Evolutionary conservation across 805 yeast species (phyloP).

Genomic region (Saturnispora silvae): DNA sequence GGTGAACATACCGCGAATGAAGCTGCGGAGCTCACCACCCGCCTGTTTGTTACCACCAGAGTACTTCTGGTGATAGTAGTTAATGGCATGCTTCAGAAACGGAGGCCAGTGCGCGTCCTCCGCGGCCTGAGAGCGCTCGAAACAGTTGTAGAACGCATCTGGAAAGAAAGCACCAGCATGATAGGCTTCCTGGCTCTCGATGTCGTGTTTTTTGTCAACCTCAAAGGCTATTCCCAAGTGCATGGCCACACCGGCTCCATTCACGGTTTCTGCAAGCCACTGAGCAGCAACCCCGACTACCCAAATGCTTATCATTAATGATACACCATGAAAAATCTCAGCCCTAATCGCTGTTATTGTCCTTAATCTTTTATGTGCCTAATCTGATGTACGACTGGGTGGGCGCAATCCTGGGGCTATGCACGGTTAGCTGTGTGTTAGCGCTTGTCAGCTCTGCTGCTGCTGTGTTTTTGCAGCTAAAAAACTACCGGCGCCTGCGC

Average conservation of each 20-base stretch:
- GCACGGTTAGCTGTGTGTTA: constrained; percentile 11
- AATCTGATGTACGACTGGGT: too few relatives aligned
- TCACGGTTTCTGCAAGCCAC: neutral
- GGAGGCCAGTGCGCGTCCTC: constrained; percentile 69
- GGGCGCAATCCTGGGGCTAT: too few relatives aligned
- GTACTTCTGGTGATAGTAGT: constrained; percentile 26
- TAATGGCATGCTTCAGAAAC: constrained; percentile 37
- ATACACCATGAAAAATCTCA: too few relatives aligned
- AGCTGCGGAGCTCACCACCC: constrained; percentile 34
- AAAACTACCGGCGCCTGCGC: constrained; percentile 77
- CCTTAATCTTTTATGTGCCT: too few relatives aligned
- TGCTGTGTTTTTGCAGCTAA: constrained; percentile 43
- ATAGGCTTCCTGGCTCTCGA: too few relatives aligned
- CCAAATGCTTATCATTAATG: too few relatives aligned
- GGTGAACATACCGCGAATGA: constrained; percentile 45
- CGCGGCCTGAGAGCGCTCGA: constrained; percentile 39
- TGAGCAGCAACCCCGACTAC: constrained; percentile 4
- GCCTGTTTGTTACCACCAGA: constrained; percentile 16
- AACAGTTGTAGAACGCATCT: constrained; percentile 56
- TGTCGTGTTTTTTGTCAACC: too few relatives aligned
- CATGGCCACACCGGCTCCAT: constrained; percentile 23
- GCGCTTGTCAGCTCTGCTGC: constrained; percentile 32
- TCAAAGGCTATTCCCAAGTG: constrained; percentile 31
- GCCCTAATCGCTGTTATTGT: too few relatives aligned
- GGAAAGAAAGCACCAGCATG: constrained; percentile 61